Evolutionary conservation across 2,329 filamentous ascomycete species (phyloP), one percentile per base, ranked within the genome.

Genomic region (Talaromyces verruculosus): DNA sequence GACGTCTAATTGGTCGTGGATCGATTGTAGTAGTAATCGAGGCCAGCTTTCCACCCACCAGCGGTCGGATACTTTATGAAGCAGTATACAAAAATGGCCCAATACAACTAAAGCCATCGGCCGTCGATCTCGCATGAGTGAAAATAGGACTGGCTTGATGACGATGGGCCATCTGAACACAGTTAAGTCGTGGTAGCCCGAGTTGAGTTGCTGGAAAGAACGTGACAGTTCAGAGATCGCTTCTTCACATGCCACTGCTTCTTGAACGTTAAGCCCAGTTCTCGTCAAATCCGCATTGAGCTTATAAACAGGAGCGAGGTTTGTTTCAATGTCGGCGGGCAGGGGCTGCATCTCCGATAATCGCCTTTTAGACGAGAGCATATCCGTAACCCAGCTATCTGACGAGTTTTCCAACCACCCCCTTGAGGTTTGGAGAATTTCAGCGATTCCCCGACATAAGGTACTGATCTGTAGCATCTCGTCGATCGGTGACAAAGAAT

Each of bases 41-140:
- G 88, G 84, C 69, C 89, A 87, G 33, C 88, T 88, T 55, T 86
- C 81, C 3, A 90, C 76, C 88, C 89, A 91, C 89, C 89, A 91
- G 25, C 88, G 80, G 19, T 80, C 75, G 69, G 89, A 85, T 68
- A 88, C 81, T 39, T 82, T 82, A 69, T 87, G 86, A 47, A 90
- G 79, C 51, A 89, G 78, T 33, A 87, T 88, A 71, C 89, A 89
- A 74, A 89, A 90, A 73, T 86, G 88, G 6, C 87, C 88, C 1
- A 90, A 81, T 41, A 89, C 87, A 37, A 85, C 84, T 33, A 90
- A 80, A 1, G 88, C 87, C 13, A 88, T 85, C 1, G 88, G 88
- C 13, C 85, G 82, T 65, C 85, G 83, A 63, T 82, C 80, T 67
- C 85, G 83, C 13, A 91, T 78, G 2, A 90, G 80, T 57, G 88